Percentiles rank a stretch among this genome's conserved stretches.
Evolutionary conservation across 495 filamentous ascomycete genomes (phyloP).

Genomic region (Pyrenula massariospora): DNA sequence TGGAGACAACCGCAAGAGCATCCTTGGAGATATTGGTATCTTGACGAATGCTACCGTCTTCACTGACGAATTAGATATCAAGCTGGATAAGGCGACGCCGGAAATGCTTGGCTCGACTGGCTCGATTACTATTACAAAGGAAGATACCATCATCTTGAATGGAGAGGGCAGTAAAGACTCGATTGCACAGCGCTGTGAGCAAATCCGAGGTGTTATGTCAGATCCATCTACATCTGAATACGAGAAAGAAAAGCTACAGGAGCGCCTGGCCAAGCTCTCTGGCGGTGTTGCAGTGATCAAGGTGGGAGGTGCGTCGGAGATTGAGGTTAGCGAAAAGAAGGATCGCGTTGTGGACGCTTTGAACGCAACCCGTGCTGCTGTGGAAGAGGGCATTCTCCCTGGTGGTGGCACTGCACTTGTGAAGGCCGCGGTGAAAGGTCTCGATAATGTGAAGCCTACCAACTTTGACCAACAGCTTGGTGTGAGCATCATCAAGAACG

Average conservation of each 20-base stretch:
- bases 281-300: constrained; percentile 99
- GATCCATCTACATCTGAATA: constrained; percentile 93
- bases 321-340: constrained; percentile 99
- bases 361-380: constrained; percentile 95
- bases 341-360: constrained; percentile 97
- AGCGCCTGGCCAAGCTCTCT: constrained; percentile 97
- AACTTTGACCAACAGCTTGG: constrained; percentile 99
- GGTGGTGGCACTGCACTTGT: constrained; percentile 96
- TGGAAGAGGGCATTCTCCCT: constrained; percentile 96
- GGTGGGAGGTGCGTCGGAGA: constrained; percentile 93
- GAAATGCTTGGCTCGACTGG: constrained; percentile 96
- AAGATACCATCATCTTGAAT: constrained; percentile 98
- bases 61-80: constrained; percentile 94
- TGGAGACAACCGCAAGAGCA: constrained; percentile 99
- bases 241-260: constrained; percentile 99
- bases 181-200: constrained; percentile 92
- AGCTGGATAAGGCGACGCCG: constrained; percentile 91
- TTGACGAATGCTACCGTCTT: constrained; percentile 97
- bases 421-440: constrained; percentile 87
- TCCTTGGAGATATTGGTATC: constrained; percentile 89
- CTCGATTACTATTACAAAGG: constrained; percentile 98
- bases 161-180: constrained; percentile 92
- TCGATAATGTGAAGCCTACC: constrained; percentile 65
- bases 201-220: constrained; percentile 93
- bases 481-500: constrained; percentile 92